Evolutionary conservation across 371 early-diverging fungal species (phyloP).

Genomic region (Neoconidiobolus thromboides): DNA sequence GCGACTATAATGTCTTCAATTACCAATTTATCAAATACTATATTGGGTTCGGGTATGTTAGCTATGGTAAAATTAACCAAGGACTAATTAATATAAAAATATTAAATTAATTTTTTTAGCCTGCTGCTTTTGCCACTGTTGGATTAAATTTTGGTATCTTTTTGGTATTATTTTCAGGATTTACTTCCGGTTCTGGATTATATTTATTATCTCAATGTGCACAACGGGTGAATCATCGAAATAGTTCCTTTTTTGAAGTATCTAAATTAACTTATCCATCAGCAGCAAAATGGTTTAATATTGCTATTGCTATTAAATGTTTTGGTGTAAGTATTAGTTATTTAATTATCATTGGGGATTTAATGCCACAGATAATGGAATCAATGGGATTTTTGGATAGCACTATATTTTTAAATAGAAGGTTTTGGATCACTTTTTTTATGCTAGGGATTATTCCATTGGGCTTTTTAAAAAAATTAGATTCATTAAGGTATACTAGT

Average conservation of each 20-base stretch:
- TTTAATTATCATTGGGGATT: conserved; percentile 87
- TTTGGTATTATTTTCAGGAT: conserved; percentile 54
- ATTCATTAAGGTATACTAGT: conserved; percentile 90
- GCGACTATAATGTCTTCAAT: conserved; percentile 5
- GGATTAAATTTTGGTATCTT: conserved; percentile 69
- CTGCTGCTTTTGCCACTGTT: conserved; percentile 64
- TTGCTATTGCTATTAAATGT: conserved; percentile 97
- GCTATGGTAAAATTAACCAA: conserved; percentile 54
- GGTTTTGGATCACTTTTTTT: conserved; percentile 72
- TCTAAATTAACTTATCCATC: conserved; percentile 81
- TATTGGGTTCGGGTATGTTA: conserved; percentile 90
- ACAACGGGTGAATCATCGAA: conserved; percentile 43
- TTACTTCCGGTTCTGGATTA: conserved; percentile 62
- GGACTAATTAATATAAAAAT: not conserved
- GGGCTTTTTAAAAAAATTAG: conserved; percentile 64
- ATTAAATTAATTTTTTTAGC: conserved; percentile 24
- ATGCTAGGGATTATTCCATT: conserved; percentile 57
- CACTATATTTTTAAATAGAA: conserved; percentile 23
- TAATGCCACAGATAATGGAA: conserved; percentile 62
- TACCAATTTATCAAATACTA: conserved; percentile 82
- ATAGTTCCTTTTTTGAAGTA: conserved; percentile 75
- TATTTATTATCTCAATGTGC: conserved; percentile 64
- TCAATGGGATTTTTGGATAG: conserved; percentile 2
- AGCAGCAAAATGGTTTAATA: conserved; percentile 78
- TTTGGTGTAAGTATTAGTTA: conserved; percentile 99